Base-by-base conservation (phyloP, 257 asterid species). In the Eustoma russellianum region DNA sequence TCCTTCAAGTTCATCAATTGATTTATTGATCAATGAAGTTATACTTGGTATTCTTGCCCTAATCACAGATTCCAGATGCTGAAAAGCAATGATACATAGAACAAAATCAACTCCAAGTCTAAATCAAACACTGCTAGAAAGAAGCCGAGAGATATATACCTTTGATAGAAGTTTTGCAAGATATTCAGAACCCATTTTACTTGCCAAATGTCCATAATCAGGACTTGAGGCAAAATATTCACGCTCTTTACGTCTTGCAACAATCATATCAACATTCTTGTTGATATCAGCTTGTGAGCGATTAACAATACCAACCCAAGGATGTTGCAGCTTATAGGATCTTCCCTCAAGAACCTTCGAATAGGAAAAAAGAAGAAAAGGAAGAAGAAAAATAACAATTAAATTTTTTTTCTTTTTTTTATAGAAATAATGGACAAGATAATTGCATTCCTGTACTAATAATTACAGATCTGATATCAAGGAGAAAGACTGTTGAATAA, bases 221-320 rank as follows among this genome's bases (percentile, higher is more conserved):
- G 94, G 89, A 67, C 94, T 88, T 45, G 94, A 66, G 33, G 85
- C 85, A 68, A 88, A 88, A 68, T 88, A 88, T 55, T 88, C 97
- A 0, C 85, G 94, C 65, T 88, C 97, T 48, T 70, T 85, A 59
- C 76, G 66, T 72, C 95, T 77, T 18, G 95, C 85, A 63, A 63
- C 66, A 17, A 66, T 70, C 97, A 88, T 85, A 56, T 80, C 97
- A 41, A 77, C 67, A 54, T 76, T 85, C 69, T 67, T 88, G 61
- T 88, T 88, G 70, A 88, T 88, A 68, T 88, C 97, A 41, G 88
- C 95, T 60, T 88, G 97, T 45, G 97, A 88, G 41, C 97, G 88
- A 60, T 88, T 88, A 52, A 88, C 97, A 49, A 88, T 61, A 62
- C 97, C 97, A 62, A 88, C 97, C 97, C 97, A 88, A 48, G 97